Evolutionary conservation across 441 rosid species (phyloP), one percentile per base, ranked within the genome.

Genomic region (Erodium texanum): DNA sequence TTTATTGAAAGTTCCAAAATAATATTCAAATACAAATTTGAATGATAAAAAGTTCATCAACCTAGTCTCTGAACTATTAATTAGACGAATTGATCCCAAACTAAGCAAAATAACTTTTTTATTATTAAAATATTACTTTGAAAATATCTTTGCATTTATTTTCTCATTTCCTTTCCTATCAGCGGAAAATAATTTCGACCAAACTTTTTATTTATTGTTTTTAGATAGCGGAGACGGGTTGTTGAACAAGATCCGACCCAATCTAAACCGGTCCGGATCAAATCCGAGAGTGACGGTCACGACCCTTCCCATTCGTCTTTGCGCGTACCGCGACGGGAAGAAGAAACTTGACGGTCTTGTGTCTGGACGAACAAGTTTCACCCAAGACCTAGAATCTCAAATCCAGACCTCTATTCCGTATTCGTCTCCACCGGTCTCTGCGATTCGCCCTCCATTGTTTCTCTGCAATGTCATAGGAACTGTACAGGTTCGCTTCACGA

Each of bases 211-310:
- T 4, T 27, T 27, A 1, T 27, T 1, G 1, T 27, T 32, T 32
- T 32, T 3, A 32, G 3, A 3, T 32, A 32, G 36, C 5, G 36
- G 5, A 32, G n/a, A 32, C 36, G 36, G 36, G 50, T 43, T 43
- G 50, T 43, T 43, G 50, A 43, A 43, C 50, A 43, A 43, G 50
- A 43, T 43, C 50, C 50, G 50, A 43, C 50, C 50, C 50, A 43
- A 11, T 43, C 50, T 12, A 43, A 43, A 43, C n/a, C 50, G 50
- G 50, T 43, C 50, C 50, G 12, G 11, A 43, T 11, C n/a, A 9
- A 43, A 43, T 14, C 50, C 50, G 50, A 43, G 11, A 43, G 50
- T 43, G n/a, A 84, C 82, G 22, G 61, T 54, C 23, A 19, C 9
- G 22, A 54, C 61, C 22, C 16, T 54, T 54, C 61, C 61, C 18